Conservation (phyloP, 495 filamentous ascomycete genomes). For the Daldinia bambusicola region DNA sequence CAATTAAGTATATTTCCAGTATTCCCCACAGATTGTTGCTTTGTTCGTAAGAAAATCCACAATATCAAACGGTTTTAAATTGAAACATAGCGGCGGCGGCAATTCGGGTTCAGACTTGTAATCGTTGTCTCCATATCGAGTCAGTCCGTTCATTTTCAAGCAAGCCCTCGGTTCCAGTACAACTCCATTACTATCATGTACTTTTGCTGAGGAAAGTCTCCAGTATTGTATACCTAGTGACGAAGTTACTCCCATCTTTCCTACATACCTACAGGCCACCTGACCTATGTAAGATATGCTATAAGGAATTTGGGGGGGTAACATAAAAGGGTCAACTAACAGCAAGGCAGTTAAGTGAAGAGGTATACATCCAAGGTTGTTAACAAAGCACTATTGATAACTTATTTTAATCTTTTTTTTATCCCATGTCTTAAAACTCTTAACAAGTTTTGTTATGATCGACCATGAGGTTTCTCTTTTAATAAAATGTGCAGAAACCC, state of each 20-base stretch:
- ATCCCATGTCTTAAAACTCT: slow-evolving; percentile 18
- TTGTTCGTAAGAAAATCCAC: slow-evolving; percentile 32
- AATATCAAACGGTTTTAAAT: slow-evolving; percentile 20
- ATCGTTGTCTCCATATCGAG: slow-evolving; percentile 20
- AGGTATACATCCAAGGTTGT: neutral
- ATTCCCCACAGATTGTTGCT: slow-evolving; percentile 29
- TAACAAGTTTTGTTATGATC: slow-evolving; percentile 36
- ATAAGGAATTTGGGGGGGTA: slow-evolving; percentile 29
- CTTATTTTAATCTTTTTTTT: slow-evolving; percentile 15
- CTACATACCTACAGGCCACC: slow-evolving; percentile 15
- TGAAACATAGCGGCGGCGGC: slow-evolving; percentile 24
- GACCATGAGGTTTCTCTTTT: slow-evolving; percentile 30
- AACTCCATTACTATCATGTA: neutral
- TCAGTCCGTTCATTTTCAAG: slow-evolving; percentile 23
- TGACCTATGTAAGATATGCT: too few species aligned
- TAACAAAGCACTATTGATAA: slow-evolving; percentile 22
- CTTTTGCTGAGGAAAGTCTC: neutral
- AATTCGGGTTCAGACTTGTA: slow-evolving; percentile 28
- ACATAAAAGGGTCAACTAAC: slow-evolving; percentile 33
- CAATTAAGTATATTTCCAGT: slow-evolving; percentile 8
- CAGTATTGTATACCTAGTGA: neutral
- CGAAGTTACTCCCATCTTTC: slow-evolving; percentile 4
- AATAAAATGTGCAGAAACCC: slow-evolving; percentile 14
- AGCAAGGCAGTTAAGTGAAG: neutral
- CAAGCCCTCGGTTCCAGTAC: slow-evolving; percentile 6